These are phyloP conservation scores for Wickerhamiella domercqiae DNA, from an alignment of 805 yeast species.

Conservation along the genomic window DNA sequence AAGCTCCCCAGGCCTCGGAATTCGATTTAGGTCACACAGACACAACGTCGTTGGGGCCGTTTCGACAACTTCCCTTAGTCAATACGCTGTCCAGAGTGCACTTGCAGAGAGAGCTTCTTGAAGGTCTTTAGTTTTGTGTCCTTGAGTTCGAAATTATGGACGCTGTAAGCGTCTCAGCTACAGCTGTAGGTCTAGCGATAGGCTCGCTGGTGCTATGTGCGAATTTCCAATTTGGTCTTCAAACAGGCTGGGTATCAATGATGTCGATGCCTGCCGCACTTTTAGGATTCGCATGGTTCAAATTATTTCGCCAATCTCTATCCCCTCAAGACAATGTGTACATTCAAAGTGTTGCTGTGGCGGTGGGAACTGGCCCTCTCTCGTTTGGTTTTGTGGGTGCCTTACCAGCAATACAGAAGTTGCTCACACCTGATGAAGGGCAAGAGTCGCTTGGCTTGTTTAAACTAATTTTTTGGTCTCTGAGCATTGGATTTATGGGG, in stretches of 20 bases:
- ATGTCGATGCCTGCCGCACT: conserved; percentile 93
- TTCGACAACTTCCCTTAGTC: no score
- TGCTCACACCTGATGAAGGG: conserved; percentile 56
- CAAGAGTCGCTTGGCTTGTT: conserved; percentile 26
- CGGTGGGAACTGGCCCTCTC: conserved; percentile 94
- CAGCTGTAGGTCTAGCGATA: conserved; percentile 61
- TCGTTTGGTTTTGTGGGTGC: conserved; percentile 94
- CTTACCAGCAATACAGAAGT: conserved; percentile 87
- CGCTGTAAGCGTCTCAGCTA: conserved; percentile 48
- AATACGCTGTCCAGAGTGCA: no score
- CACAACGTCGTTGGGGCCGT: no score
- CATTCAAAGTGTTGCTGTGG: conserved; percentile 85
- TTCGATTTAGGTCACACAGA: no score
- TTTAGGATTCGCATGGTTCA: conserved; percentile 72
- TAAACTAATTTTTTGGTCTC: conserved; percentile 65
- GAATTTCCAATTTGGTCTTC: conserved; percentile 90
- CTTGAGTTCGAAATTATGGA: no score
- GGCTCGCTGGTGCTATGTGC: conserved; percentile 79
- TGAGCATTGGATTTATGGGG: conserved; percentile 84
- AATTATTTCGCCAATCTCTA: conserved; percentile 29
- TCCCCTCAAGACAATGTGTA: conserved; percentile 91
- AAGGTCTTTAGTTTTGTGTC: no score
- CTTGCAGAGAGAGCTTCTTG: no score
- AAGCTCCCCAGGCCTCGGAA: no score
- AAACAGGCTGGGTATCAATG: conserved; percentile 99